Percentiles rank a stretch among this genome's conserved stretches.
phyloP scores from a whole-genome alignment of 148 eudicot species.

The Pouteria glomerata region DNA sequence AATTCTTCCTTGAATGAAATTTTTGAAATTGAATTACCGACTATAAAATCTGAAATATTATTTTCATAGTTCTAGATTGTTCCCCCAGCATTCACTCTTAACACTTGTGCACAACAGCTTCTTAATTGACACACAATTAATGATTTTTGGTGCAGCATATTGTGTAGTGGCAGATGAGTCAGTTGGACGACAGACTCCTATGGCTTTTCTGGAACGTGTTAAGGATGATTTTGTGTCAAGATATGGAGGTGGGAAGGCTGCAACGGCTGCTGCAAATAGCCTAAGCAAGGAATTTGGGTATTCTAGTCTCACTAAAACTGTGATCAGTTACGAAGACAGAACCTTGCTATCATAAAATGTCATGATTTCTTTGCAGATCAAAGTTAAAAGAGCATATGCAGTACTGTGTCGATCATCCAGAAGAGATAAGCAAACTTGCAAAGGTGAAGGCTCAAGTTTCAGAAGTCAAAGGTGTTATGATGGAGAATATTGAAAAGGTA shows the following conservation, averaged over 20 bases:
- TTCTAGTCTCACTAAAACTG: not conserved
- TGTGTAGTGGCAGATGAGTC: constrained; percentile 34
- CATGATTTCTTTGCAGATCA: constrained; percentile 19
- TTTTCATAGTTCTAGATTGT: not conserved
- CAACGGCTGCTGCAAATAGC: constrained; percentile 18
- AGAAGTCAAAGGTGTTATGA: constrained; percentile 36
- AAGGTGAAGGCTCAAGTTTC: constrained; percentile 37
- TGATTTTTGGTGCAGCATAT: constrained; percentile 20
- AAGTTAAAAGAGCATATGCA: too few species aligned
- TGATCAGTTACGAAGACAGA: not conserved
- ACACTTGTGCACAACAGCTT: too few species aligned
- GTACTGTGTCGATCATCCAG: too few species aligned
- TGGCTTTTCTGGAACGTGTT: constrained; percentile 32
- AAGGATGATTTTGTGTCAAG: constrained; percentile 29
- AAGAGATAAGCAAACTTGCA: too few species aligned
- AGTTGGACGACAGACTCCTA: constrained; percentile 28
- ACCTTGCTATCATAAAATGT: not conserved
- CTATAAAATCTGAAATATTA: not conserved
- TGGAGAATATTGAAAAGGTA: too few species aligned
- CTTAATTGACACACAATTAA: not conserved
- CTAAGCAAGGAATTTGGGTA: constrained; percentile 36
- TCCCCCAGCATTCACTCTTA: too few species aligned
- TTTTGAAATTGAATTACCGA: not conserved
- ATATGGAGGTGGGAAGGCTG: constrained; percentile 31
- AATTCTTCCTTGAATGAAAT: too few species aligned